Evolutionary conservation across 306 rosid genomes (phyloP).

Genomic region (Trifolium subterraneum): DNA sequence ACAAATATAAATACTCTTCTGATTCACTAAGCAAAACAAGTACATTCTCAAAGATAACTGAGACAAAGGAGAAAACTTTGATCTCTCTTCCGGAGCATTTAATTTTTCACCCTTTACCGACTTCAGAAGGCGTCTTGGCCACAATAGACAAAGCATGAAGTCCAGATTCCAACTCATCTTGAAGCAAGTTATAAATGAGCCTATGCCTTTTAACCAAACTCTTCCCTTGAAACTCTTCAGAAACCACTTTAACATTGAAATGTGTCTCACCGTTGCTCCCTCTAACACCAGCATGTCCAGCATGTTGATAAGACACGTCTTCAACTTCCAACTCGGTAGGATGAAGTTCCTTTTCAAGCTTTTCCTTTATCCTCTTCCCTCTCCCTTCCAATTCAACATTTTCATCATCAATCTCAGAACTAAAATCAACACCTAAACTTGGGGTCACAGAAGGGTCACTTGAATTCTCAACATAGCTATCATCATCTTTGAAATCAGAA

Average conservation of each 20-base stretch:
- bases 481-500: conserved; percentile 33
- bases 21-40: conserved; percentile 13
- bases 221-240: conserved; percentile 79
- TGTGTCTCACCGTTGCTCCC: conserved; percentile 88
- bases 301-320: conserved; percentile 87
- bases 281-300: conserved; percentile 77
- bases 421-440: conserved; percentile 10
- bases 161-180: conserved; percentile 82
- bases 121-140: conserved; percentile 81
- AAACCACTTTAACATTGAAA: conserved; percentile 77
- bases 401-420: conserved; percentile 31
- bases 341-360: conserved; percentile 60
- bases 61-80: conserved; percentile 20
- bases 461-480: conserved; percentile 39
- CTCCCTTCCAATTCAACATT: conserved; percentile 52
- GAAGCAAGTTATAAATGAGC: conserved; percentile 68
- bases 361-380: conserved; percentile 85
- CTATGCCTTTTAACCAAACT: conserved; percentile 91
- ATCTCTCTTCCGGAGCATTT: conserved; percentile 36
- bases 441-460: not conserved
- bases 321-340: conserved; percentile 71
- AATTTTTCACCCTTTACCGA: conserved; percentile 45
- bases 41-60: conserved; percentile 6
- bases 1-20: conserved; percentile 8
- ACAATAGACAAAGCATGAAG: conserved; percentile 80